Evolutionary conservation across 768 basidiomycete species (phyloP).

Genomic region (Leucocoprinus sp.): DNA sequence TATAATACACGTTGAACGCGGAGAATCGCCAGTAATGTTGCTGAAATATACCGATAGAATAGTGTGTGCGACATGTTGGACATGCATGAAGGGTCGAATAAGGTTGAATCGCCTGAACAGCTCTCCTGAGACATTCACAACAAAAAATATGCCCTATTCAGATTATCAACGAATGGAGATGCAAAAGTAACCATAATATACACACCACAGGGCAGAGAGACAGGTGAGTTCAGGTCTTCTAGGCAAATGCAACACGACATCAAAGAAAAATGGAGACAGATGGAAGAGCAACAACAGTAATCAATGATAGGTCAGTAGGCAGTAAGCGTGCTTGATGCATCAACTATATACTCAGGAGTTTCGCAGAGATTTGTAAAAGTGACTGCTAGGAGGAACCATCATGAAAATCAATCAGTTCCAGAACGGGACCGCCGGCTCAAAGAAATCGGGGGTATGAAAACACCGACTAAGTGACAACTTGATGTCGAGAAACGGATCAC

Average conservation of each 20-base stretch:
- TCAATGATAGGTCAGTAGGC: background rate
- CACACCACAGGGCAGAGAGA: slow-evolving; percentile 59
- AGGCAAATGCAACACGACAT: slow-evolving; percentile 55
- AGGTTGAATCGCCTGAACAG: slow-evolving; percentile 39
- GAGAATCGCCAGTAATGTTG: background rate
- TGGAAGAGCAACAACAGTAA: background rate
- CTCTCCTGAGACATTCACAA: slow-evolving; percentile 44
- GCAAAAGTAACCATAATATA: slow-evolving; percentile 6
- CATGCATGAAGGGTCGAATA: slow-evolving; percentile 43
- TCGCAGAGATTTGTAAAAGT: slow-evolving; percentile 5
- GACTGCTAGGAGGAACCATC: no score
- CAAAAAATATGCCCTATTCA: slow-evolving; percentile 58
- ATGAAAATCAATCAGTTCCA: no score
- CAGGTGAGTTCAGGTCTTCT: slow-evolving; percentile 44
- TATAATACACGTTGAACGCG: slow-evolving; percentile 18
- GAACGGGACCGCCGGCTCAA: no score
- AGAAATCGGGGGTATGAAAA: no score
- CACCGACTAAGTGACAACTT: no score
- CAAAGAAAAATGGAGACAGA: slow-evolving; percentile 13
- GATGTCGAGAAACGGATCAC: no score
- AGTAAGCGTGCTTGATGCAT: slow-evolving; percentile 3
- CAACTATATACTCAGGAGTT: slow-evolving; percentile 3
- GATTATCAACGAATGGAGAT: background rate
- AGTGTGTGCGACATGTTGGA: slow-evolving; percentile 48
- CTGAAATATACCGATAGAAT: slow-evolving; percentile 40